These are phyloP conservation scores for Hondaea fermentalgiana DNA, from an alignment of 108 stramenopile genomes.

Conservation along the genomic window DNA sequence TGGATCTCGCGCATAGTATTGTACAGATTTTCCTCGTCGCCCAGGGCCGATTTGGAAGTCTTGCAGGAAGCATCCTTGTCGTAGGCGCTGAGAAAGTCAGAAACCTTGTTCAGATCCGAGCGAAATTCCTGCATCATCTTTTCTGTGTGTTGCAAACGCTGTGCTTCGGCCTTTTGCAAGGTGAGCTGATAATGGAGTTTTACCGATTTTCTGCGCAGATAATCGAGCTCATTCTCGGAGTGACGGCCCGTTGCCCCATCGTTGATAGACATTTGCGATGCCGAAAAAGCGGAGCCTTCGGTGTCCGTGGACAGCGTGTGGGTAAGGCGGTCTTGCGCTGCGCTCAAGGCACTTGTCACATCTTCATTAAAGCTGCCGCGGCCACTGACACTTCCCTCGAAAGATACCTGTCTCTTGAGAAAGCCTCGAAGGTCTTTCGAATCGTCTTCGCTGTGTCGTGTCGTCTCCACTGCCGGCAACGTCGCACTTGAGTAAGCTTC, in stretches of 20 bases:
- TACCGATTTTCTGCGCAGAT: background rate
- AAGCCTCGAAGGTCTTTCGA: too few species aligned
- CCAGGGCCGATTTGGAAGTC: background rate
- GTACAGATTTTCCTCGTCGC: background rate
- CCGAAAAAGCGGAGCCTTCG: background rate
- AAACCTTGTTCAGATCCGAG: background rate
- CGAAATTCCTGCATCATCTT: background rate
- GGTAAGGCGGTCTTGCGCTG: background rate
- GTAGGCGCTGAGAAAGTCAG: background rate
- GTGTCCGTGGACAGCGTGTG: too few species aligned
- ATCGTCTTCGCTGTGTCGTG: too few species aligned
- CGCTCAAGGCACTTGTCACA: background rate
- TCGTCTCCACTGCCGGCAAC: too few species aligned
- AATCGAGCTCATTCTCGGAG: background rate
- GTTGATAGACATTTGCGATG: background rate
- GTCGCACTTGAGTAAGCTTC: too few species aligned
- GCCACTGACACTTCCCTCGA: background rate
- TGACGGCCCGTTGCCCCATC: background rate
- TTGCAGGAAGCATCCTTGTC: background rate
- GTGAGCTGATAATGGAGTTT: background rate
- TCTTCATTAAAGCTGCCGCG: background rate
- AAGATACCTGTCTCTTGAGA: too few species aligned
- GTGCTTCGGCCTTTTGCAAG: background rate
- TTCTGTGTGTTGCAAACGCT: background rate
- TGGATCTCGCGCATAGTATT: background rate